Conservation (phyloP, 495 filamentous ascomycete genomes). For the Chaetomium fimeti region DNA sequence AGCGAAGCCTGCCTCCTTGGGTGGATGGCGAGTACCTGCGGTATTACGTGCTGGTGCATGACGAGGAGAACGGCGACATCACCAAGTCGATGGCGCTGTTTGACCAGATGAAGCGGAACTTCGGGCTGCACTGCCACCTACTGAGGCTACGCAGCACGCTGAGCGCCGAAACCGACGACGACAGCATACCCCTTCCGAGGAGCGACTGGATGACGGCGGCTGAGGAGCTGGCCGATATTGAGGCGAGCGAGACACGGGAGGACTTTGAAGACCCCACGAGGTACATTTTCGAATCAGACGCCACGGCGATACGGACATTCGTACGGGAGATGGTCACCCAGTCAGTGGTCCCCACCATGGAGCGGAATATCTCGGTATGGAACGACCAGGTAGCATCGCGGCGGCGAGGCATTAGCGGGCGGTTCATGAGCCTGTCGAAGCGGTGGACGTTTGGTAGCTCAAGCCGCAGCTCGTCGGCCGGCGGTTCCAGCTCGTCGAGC, state of each 20-base stretch:
- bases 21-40: slow-evolving; percentile 84
- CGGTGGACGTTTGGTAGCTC: slow-evolving; percentile 72
- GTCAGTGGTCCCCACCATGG: slow-evolving; percentile 91
- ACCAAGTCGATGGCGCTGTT: slow-evolving; percentile 82
- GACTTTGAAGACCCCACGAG: slow-evolving; percentile 68
- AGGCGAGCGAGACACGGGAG: slow-evolving; percentile 55
- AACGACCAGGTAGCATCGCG: slow-evolving; percentile 96
- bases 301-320: slow-evolving; percentile 78
- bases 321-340: slow-evolving; percentile 91
- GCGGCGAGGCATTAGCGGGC: slow-evolving; percentile 78
- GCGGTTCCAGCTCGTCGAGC: slow-evolving; percentile 41
- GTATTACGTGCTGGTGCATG: slow-evolving; percentile 96
- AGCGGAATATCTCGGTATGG: slow-evolving; percentile 83
- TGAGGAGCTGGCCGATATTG: slow-evolving; percentile 75
- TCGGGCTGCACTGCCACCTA: slow-evolving; percentile 92
- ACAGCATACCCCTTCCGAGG: slow-evolving; percentile 73
- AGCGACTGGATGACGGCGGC: slow-evolving; percentile 86
- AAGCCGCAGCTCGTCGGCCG: slow-evolving; percentile 45
- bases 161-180: slow-evolving; percentile 88
- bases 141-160: slow-evolving; percentile 78
- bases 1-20: slow-evolving; percentile 69
- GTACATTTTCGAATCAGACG: slow-evolving; percentile 89
- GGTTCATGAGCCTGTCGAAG: slow-evolving; percentile 89
- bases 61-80: slow-evolving; percentile 92
- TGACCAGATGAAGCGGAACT: slow-evolving; percentile 97